Base-by-base conservation (phyloP, 148 eudicot genomes). In the Rhododendron mucronatum region DNA sequence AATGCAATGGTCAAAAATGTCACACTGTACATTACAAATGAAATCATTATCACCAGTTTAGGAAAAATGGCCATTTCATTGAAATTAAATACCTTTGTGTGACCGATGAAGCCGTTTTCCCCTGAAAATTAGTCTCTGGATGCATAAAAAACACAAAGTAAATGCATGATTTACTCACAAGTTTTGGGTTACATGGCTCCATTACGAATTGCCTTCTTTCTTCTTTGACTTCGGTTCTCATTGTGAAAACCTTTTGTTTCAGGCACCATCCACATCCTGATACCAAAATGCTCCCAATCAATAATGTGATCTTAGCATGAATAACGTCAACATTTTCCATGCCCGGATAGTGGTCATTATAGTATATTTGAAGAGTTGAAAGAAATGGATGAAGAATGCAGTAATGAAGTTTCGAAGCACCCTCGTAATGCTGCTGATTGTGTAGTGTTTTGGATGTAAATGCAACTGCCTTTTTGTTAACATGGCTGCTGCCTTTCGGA, bases 191-290 rank as follows among this genome's bases (percentile, higher is more conserved):
- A 41, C 89, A 89, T 20, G 80, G 93, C 81, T 92, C 93, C 39
- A 91, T 82, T 80, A 93, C 90, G 61, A 92, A 75, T 80, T 92
- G 89, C 45, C 90, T 91, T 75, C 93, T 89, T 53, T 90, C 93
- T 20, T 86, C 88, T 86, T 90, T 92, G 81, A 91, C 78, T 51
- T 90, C 88, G 10, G 92, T 88, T 53, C 91, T 87, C 80, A 90
- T 89, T 37, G 94, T 76, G 59, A 92, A 65, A 82, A 85, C 89
- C 84, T 88, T n/a, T 93, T 50, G 93, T 91, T 86, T 92, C 98
- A 73, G 96, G 93, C 63, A 91, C 92, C 20, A 90, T 50, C 92
- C 93, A 93, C 91, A 93, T 91, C 85, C 96, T 95, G 85, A 33
- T 75, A 87, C 53, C 74, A 89, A 50, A 67, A 35, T 12, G 57